Evolutionary conservation across 306 rosid species (phyloP).

Genomic region (Acacia crassicarpa): DNA sequence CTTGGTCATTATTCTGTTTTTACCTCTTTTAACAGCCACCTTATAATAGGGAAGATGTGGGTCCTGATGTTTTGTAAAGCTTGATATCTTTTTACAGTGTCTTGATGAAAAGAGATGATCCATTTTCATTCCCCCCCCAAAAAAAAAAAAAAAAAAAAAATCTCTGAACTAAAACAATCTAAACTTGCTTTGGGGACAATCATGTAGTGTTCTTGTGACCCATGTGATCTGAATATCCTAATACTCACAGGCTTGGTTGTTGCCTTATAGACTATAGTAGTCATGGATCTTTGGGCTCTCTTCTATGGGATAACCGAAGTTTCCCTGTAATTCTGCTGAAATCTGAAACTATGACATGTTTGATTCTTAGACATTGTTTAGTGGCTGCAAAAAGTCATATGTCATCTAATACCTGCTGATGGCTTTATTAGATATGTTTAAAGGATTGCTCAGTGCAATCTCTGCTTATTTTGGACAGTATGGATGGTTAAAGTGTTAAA

Average conservation of each 20-base stretch:
- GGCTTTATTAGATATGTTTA: neutral
- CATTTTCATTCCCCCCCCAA: neutral
- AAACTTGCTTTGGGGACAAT: constrained; percentile 10
- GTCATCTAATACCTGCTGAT: neutral
- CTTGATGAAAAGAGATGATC: neutral
- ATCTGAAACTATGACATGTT: neutral
- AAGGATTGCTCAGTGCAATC: neutral
- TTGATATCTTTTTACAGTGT: neutral
- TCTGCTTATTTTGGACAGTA: neutral
- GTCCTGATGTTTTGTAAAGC: neutral
- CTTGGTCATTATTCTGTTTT: neutral
- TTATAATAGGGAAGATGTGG: neutral
- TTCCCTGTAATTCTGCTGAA: neutral
- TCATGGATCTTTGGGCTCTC: neutral
- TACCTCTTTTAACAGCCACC: neutral
- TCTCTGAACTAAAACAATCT: neutral
- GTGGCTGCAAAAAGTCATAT: neutral
- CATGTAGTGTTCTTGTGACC: constrained; percentile 2
- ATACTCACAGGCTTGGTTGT: neutral
- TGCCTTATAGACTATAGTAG: neutral
- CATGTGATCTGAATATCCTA: neutral
- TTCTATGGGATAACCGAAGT: neutral
- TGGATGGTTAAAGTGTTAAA: neutral
- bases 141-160: neutral
- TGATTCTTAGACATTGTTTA: neutral